phyloP scores from a whole-genome alignment of 129 eudicot species.

The Escallonia rubra region DNA sequence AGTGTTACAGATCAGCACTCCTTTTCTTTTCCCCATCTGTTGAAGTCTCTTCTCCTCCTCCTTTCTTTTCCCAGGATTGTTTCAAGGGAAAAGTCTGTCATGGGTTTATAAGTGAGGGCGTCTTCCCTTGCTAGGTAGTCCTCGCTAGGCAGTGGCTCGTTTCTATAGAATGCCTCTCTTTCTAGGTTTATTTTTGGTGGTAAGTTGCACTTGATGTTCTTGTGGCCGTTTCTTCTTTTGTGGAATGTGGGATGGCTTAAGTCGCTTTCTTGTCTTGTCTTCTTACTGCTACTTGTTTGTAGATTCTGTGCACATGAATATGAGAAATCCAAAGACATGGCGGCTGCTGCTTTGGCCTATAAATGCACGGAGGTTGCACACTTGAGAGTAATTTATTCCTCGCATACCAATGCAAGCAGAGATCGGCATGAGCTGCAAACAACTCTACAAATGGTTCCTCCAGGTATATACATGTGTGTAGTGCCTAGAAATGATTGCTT shows the following conservation, averaged over 20 bases:
- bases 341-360: slow-evolving; percentile 91
- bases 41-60: not conserved
- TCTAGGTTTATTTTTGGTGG: too few relatives aligned
- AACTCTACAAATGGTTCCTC: slow-evolving; percentile 66
- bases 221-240: not conserved
- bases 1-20: too few relatives aligned
- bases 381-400: slow-evolving; percentile 76
- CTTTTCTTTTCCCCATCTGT: too few relatives aligned
- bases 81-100: too few relatives aligned
- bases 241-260: slow-evolving; percentile 2
- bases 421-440: slow-evolving; percentile 72
- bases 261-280: slow-evolving; percentile 1
- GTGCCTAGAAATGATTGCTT: too few relatives aligned
- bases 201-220: too few relatives aligned
- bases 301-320: slow-evolving; percentile 96
- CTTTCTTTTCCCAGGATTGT: not conserved
- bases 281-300: slow-evolving; percentile 4
- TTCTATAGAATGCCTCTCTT: not conserved
- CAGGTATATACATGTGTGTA: slow-evolving; percentile 31
- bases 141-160: not conserved
- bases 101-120: not conserved
- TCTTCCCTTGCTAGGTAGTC: not conserved
- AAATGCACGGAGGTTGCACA: slow-evolving; percentile 93
- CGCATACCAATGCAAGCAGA: slow-evolving; percentile 59
- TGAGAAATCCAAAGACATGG: slow-evolving; percentile 81